Evolutionary conservation across 1,284 basidiomycete genomes (phyloP), one percentile per base, ranked within the genome.

Genomic region (Ustilago vetiveriae): DNA sequence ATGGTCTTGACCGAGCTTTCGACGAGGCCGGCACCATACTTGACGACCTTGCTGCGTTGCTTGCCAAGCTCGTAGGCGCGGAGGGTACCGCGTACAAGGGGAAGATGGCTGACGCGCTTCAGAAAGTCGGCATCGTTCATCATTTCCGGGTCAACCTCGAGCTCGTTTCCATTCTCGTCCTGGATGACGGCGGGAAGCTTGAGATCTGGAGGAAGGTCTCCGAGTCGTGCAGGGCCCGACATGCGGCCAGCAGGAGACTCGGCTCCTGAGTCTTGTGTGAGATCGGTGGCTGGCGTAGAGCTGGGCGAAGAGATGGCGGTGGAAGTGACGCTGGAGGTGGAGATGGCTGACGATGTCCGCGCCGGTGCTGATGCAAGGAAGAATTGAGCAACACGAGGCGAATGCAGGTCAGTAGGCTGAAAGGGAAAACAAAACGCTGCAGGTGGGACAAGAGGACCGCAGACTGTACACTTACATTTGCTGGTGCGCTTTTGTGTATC

Each of bases 11-110:
- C 88, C 37, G 90, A 89, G 3, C 88, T 90, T 82, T 93, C 92
- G 84, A 94, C 88, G 85, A 93, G 90, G 80, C 90, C 90, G 19
- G 90, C 92, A 53, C 92, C 90, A 79, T 92, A 92, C 90, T 91
- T 91, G 75, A 92, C 90, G 26, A 92, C 89, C 40, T 89, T 84
- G 29, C 90, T 91, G 63, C 87, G 88, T 21, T 89, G 89, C 82
- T 91, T 92, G 43, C 88, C 88, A 39, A 89, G 86, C 78, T 91
- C 90, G 77, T 92, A 92, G 7, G 87, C 88, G 21, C 88, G 84
- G 32, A 92, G 77, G 0, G 90, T 90, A 11, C 87, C 87, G 63
- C 87, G 87, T 17, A 92, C 88, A 41, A 91, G 78, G 0, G 87
- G 87, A 9, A 75, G 57, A 38, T 74, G 73, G 43, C 70, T 71